Conservation (phyloP, 202 grass and related monocot genomes). For the Cymbopogon flexuosus region DNA sequence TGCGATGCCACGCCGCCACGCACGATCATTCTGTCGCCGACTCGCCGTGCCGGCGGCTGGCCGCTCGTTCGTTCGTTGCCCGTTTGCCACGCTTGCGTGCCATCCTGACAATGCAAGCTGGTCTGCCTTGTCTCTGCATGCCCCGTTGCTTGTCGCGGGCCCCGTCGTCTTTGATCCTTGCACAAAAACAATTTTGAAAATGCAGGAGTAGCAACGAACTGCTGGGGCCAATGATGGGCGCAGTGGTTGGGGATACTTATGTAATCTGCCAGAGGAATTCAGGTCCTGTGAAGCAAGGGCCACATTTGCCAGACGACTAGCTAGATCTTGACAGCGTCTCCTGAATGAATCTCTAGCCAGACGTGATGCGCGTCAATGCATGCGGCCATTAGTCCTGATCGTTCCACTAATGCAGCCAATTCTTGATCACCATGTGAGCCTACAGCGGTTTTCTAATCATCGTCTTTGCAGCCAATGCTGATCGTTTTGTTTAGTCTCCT, state of each 20-base stretch:
- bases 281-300: background rate
- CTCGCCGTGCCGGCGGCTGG: background rate
- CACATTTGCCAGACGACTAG: background rate
- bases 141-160: conserved; percentile 7
- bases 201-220: background rate
- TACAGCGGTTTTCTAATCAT: background rate
- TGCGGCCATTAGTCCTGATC: background rate
- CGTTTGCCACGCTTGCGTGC: conserved; percentile 12
- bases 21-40: conserved; percentile 43
- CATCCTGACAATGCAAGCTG: conserved; percentile 18
- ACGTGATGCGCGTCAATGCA: background rate
- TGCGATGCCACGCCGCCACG: background rate
- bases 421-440: conserved; percentile 22
- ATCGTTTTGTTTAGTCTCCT: conserved; percentile 16
- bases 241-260: background rate
- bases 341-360: background rate
- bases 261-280: background rate
- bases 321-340: conserved; percentile 21
- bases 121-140: background rate
- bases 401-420: conserved; percentile 1
- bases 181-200: background rate
- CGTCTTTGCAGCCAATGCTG: background rate
- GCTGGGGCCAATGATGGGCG: conserved; percentile 6
- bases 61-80: background rate
- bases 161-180: background rate